Conservation (phyloP, 495 filamentous ascomycete species). For the Tuber magnatum region DNA sequence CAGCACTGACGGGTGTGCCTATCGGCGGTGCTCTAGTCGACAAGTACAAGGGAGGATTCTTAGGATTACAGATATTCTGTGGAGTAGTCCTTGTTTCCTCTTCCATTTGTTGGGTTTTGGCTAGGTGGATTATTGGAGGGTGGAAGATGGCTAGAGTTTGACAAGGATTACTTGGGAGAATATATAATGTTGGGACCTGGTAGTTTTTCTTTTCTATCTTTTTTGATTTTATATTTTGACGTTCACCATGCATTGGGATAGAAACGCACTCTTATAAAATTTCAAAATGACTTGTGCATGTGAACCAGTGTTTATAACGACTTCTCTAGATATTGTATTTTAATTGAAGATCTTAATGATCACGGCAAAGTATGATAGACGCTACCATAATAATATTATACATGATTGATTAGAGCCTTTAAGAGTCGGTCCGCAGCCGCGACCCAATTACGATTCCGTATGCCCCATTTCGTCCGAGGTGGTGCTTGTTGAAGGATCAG, state of each 20-base stretch:
- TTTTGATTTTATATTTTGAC: not conserved
- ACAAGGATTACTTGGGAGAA: not conserved
- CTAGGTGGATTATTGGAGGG: slow-evolving; percentile 45
- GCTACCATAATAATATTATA: too few species aligned
- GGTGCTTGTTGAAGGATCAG: not conserved
- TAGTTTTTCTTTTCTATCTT: not conserved
- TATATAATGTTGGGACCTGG: not conserved
- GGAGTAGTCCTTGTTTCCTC: slow-evolving; percentile 55
- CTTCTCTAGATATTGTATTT: not conserved
- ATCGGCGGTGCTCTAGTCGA: slow-evolving; percentile 64
- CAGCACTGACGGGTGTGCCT: slow-evolving; percentile 61
- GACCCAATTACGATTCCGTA: not conserved
- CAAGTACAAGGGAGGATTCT: slow-evolving; percentile 51
- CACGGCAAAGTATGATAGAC: not conserved
- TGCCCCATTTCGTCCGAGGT: not conserved
- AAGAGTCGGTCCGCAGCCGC: not conserved
- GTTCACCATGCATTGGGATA: not conserved
- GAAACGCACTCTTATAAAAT: not conserved
- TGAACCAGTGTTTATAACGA: not conserved
- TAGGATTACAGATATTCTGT: slow-evolving; percentile 59
- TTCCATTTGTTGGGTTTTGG: slow-evolving; percentile 47
- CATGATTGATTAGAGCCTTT: not conserved
- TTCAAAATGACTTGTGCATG: not conserved
- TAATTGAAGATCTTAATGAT: not conserved
- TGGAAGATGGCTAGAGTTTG: slow-evolving; percentile 43